Conservation (phyloP, 1,284 basidiomycete species). For the Irpex lacteus region DNA sequence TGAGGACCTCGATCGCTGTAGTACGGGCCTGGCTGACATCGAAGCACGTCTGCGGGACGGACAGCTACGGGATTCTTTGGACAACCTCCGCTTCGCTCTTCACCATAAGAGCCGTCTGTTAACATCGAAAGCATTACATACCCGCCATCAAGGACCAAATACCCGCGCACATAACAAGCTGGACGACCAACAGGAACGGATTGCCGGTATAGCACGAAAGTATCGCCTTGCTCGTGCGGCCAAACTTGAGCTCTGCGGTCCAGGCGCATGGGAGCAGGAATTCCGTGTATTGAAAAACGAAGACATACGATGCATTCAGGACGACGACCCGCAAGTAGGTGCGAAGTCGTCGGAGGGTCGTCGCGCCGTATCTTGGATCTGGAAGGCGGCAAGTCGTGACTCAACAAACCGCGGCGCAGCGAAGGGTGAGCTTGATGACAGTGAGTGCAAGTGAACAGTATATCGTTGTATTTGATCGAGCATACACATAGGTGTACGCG, state of each 20-base stretch:
- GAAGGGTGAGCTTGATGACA: not conserved
- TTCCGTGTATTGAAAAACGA: constrained; percentile 9
- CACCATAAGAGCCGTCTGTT: constrained; percentile 6
- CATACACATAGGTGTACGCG: not conserved
- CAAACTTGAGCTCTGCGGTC: constrained; percentile 2
- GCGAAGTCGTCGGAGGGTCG: not conserved
- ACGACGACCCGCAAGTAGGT: not conserved
- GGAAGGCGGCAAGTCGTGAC: not conserved
- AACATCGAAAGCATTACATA: constrained; percentile 3
- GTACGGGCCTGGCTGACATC: constrained; percentile 1
- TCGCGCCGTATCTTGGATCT: constrained; percentile 4
- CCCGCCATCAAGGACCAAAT: not conserved
- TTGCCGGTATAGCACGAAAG: not conserved
- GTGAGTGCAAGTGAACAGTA: not conserved
- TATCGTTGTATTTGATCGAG: too few species aligned
- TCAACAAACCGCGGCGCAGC: too few species aligned
- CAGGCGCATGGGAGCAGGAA: constrained; percentile 19
- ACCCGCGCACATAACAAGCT: not conserved
- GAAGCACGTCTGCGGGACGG: constrained; percentile 3
- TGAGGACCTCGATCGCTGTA: not conserved
- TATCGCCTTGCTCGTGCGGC: constrained; percentile 13
- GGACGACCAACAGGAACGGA: not conserved
- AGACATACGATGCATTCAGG: constrained; percentile 3
- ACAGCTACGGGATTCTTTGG: constrained; percentile 7
- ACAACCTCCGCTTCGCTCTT: constrained; percentile 7